phyloP scores from a whole-genome alignment of 352 stramenopile species.

The Achlya hypogyna region DNA sequence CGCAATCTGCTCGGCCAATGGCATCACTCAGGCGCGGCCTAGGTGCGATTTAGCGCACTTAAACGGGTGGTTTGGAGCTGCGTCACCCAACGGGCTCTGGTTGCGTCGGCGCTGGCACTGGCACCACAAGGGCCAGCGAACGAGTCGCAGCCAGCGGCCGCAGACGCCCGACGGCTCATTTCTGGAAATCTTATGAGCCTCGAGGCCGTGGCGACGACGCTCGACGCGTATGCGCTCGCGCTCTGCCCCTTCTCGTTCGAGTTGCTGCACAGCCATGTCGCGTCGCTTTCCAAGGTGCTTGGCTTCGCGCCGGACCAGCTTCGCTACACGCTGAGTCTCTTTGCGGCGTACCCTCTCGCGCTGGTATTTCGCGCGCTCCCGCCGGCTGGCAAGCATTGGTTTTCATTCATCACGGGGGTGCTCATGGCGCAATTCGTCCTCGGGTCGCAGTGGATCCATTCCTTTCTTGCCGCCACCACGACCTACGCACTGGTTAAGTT shows the following conservation, averaged over 20 bases:
- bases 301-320: constrained; percentile 53
- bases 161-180: not conserved
- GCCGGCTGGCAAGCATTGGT: constrained; percentile 79
- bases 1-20: not conserved
- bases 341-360: constrained; percentile 89
- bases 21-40: not conserved
- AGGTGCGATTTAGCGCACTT: not conserved
- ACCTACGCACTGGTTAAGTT: constrained; percentile 78
- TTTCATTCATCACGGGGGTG: constrained; percentile 87
- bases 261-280: constrained; percentile 39
- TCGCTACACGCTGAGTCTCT: constrained; percentile 81
- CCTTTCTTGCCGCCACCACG: constrained; percentile 83
- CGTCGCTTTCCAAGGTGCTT: constrained; percentile 25
- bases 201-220: not conserved
- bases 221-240: constrained; percentile 24
- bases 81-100: not conserved
- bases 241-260: constrained; percentile 46
- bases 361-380: constrained; percentile 84
- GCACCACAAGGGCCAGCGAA: too few relatives aligned
- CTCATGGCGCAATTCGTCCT: constrained; percentile 93
- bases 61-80: not conserved
- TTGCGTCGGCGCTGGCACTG: not conserved
- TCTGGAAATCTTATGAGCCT: constrained; percentile 1
- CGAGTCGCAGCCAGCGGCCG: too few relatives aligned
- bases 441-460: constrained; percentile 90